These are phyloP conservation scores for Spinellus fusiger DNA, from an alignment of 192 early-diverging fungal genomes.

Conservation along the genomic window DNA sequence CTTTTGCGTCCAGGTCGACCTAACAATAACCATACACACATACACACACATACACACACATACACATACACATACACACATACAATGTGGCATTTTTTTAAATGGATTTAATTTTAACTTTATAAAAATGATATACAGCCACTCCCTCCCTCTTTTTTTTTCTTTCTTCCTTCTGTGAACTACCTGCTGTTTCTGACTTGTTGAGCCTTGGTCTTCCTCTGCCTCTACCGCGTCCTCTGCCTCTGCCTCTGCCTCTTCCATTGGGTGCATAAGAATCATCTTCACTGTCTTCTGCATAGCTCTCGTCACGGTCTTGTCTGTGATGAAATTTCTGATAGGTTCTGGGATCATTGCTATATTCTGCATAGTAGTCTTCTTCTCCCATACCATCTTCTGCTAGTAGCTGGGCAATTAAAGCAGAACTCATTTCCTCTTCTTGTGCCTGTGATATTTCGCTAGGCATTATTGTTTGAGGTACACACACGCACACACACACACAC, in stretches of 20 bases:
- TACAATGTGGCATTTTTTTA: no score
- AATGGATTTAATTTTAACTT: neutral
- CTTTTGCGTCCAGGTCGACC: neutral
- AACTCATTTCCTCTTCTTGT: conserved; percentile 76
- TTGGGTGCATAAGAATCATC: conserved; percentile 20
- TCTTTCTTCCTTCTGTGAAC: neutral
- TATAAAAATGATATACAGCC: no score
- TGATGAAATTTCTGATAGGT: conserved; percentile 22
- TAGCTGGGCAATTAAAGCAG: conserved; percentile 73
- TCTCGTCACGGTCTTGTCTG: conserved; percentile 36
- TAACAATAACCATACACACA: no score
- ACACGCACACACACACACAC: no score
- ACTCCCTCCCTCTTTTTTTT: no score
- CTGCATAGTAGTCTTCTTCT: conserved; percentile 45
- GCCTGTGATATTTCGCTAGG: conserved; percentile 39
- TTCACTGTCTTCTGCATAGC: conserved; percentile 43
- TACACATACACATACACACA: no score
- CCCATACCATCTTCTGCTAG: conserved; percentile 64
- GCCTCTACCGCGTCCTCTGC: conserved; percentile 5
- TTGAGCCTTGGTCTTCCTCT: neutral
- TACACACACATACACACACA: no score
- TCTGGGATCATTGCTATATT: conserved; percentile 51
- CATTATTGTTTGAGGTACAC: conserved; percentile 7
- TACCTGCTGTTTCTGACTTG: neutral
- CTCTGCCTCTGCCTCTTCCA: conserved; percentile 4